Evolutionary conservation across 192 early-diverging fungal species (phyloP).

Genomic region (Entomortierella lignicola): DNA sequence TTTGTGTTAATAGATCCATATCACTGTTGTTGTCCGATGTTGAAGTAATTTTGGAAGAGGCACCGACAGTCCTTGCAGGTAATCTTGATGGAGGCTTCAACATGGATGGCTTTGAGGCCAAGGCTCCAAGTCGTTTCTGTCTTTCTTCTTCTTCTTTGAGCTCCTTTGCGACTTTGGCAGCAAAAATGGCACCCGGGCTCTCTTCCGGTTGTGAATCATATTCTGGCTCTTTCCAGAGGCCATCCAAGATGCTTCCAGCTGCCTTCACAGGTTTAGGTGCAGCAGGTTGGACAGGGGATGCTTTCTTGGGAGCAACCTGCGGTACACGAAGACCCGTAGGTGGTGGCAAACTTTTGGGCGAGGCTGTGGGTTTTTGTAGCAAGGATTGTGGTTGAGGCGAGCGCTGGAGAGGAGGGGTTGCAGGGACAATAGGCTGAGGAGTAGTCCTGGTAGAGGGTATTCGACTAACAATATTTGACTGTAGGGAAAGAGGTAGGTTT

Average conservation of each 20-base stretch:
- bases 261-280: constrained; percentile 2
- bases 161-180: constrained; percentile 31
- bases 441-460: neutral
- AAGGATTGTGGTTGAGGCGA: neutral
- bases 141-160: constrained; percentile 36
- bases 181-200: constrained; percentile 44
- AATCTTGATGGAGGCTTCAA: constrained; percentile 21
- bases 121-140: constrained; percentile 7
- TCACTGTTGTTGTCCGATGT: neutral
- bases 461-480: constrained; percentile 23
- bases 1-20: constrained; percentile 7
- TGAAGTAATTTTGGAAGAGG: too few relatives aligned
- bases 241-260: constrained; percentile 36
- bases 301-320: constrained; percentile 17
- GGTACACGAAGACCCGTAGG: constrained; percentile 24
- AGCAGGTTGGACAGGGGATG: neutral
- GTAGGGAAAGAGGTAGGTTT: constrained; percentile 28
- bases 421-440: neutral
- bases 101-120: constrained; percentile 13
- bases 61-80: constrained; percentile 12
- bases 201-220: constrained; percentile 33
- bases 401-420: neutral
- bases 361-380: neutral
- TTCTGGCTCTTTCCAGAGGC: constrained; percentile 24
- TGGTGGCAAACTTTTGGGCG: neutral